phyloP scores from a whole-genome alignment of 2,329 filamentous ascomycete species.

The Trichophyton benhamiae region DNA sequence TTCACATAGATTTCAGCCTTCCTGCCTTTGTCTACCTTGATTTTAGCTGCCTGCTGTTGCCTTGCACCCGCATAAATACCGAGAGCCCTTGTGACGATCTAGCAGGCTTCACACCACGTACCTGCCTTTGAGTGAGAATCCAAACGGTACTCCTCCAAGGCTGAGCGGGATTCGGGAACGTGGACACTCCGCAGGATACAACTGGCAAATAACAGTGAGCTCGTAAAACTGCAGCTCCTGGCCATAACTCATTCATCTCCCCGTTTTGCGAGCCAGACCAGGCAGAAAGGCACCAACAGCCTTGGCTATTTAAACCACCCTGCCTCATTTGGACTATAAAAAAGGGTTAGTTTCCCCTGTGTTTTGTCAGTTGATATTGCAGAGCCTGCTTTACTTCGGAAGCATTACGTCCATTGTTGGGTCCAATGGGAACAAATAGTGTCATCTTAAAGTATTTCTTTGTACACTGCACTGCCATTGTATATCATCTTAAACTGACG shows the following conservation, averaged over 20 bases:
- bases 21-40: neutral
- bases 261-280: neutral
- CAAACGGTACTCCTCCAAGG: neutral
- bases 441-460: neutral
- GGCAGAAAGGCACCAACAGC: neutral
- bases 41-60: neutral
- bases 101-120: neutral
- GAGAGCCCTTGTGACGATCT: neutral
- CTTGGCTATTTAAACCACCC: neutral
- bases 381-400: neutral
- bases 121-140: neutral
- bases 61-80: neutral
- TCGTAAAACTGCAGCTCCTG: neutral
- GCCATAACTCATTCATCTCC: neutral
- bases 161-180: neutral
- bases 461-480: neutral
- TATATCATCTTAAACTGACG: neutral
- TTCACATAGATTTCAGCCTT: neutral
- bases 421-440: neutral
- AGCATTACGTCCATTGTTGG: neutral
- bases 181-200: neutral
- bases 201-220: neutral
- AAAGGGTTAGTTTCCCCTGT: neutral
- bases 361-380: neutral
- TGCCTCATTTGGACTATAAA: neutral